Evolutionary conservation across 352 stramenopile species (phyloP).

Genomic region (Phytopythium vexans): DNA sequence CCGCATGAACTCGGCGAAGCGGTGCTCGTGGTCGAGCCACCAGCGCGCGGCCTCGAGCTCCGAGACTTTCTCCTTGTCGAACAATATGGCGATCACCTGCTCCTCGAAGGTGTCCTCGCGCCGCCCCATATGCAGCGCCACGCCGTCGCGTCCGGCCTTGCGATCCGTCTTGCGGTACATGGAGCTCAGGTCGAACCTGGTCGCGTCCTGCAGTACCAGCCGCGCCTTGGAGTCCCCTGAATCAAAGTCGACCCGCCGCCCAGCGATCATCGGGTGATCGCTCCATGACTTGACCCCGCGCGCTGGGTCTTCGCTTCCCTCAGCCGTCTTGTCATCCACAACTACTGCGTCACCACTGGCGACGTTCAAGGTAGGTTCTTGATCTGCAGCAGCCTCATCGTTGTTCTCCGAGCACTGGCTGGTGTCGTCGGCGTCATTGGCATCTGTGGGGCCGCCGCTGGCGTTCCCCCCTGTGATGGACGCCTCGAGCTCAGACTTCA

Average conservation of each 20-base stretch:
- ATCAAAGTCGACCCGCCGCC: conserved; percentile 59
- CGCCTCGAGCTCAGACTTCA: conserved; percentile 63
- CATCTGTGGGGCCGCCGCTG: not conserved
- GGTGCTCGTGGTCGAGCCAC: conserved; percentile 71
- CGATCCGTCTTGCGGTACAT: conserved; percentile 88
- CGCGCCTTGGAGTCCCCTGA: conserved; percentile 75
- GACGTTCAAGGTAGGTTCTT: conserved; percentile 4
- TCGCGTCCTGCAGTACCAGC: conserved; percentile 65
- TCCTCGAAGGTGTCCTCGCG: conserved; percentile 78
- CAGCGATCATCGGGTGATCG: conserved; percentile 37
- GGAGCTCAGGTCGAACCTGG: conserved; percentile 71
- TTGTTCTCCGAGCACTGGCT: not conserved
- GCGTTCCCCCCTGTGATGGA: conserved; percentile 14
- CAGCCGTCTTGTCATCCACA: conserved; percentile 3
- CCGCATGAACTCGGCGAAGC: conserved; percentile 40
- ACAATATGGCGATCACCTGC: conserved; percentile 78
- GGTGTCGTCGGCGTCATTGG: conserved; percentile 5
- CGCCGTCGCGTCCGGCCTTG: conserved; percentile 63
- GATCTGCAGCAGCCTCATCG: conserved; percentile 4
- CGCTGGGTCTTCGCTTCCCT: conserved; percentile 7
- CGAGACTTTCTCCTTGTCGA: conserved; percentile 84
- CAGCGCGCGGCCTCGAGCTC: conserved; percentile 66
- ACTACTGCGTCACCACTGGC: conserved; percentile 3
- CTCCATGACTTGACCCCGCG: conserved; percentile 45
- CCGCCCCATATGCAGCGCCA: conserved; percentile 70